A percentile compares a stretch with the other conserved stretches of the same genome.
Conservation (phyloP, 1,284 basidiomycete species). For the Microbotryum silenes-acaulis region DNA sequence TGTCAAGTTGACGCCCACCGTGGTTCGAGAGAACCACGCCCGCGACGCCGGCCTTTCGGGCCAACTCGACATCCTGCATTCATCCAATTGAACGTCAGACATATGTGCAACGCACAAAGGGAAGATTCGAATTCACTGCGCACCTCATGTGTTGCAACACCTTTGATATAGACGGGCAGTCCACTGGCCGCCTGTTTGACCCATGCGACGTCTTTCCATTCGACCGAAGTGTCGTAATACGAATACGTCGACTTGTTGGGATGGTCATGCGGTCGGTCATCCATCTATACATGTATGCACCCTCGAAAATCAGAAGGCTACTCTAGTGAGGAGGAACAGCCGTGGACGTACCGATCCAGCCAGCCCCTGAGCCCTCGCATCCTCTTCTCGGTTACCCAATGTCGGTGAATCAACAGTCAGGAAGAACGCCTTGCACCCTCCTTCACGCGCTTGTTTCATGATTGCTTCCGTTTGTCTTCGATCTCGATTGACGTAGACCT, state of each 20-base stretch:
- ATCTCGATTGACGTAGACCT: conserved; percentile 42
- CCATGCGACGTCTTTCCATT: conserved; percentile 46
- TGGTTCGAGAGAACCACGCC: conserved; percentile 44
- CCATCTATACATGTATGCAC: too few species aligned
- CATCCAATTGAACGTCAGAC: conserved; percentile 33
- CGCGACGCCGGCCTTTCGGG: conserved; percentile 47
- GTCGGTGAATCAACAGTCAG: conserved; percentile 46
- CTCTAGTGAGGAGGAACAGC: too few species aligned
- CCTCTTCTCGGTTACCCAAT: conserved; percentile 41
- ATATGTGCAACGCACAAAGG: too few species aligned
- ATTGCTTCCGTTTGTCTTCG: conserved; percentile 41
- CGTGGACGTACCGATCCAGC: neutral
- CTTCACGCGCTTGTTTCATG: conserved; percentile 40
- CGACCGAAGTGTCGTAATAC: too few species aligned
- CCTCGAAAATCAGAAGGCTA: too few species aligned
- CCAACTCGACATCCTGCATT: conserved; percentile 62
- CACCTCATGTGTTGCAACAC: conserved; percentile 30
- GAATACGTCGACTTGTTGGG: too few species aligned
- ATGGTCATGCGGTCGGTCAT: too few species aligned
- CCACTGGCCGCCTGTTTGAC: conserved; percentile 41
- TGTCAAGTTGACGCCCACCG: conserved; percentile 48
- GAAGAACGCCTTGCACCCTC: conserved; percentile 44
- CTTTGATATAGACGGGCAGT: conserved; percentile 47
- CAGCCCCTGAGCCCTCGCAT: neutral
- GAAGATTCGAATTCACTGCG: too few species aligned